Conservation (phyloP, 2,329 filamentous ascomycete species). For the Chaetomiaceae sp. region DNA sequence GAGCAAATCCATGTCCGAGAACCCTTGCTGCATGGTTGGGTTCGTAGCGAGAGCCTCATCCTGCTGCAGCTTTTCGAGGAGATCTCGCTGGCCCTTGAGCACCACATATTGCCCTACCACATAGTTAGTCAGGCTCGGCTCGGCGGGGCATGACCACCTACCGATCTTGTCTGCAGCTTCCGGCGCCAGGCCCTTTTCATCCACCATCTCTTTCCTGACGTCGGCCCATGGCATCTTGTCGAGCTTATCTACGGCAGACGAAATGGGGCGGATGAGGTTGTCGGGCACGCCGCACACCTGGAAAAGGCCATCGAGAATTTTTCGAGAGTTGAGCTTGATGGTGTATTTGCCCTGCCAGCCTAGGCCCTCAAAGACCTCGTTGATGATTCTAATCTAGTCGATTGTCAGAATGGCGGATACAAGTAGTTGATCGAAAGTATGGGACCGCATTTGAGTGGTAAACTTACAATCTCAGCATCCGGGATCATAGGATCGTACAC, state of each 20-base stretch:
- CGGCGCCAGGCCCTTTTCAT: conserved; percentile 76
- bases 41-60: conserved; percentile 68
- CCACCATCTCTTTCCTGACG: conserved; percentile 87
- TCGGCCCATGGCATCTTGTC: conserved; percentile 90
- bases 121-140: not conserved
- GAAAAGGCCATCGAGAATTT: conserved; percentile 90
- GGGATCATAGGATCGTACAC: conserved; percentile 86
- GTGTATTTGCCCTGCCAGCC: conserved; percentile 62
- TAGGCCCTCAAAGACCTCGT: conserved; percentile 78
- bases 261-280: conserved; percentile 85
- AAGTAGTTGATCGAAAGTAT: not conserved
- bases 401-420: not conserved
- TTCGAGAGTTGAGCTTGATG: conserved; percentile 93
- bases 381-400: conserved; percentile 62
- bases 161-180: conserved; percentile 84
- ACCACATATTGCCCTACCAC: conserved; percentile 21
- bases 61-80: conserved; percentile 64
- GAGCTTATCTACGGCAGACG: conserved; percentile 90
- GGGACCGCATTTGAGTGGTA: not conserved
- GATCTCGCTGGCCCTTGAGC: conserved; percentile 44
- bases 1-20: conserved; percentile 75
- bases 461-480: conserved; percentile 68
- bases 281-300: conserved; percentile 82
- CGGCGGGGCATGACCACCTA: conserved; percentile 63
- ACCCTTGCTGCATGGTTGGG: conserved; percentile 69